Evolutionary conservation across 176 grass and related monocot genomes (phyloP), one percentile per base, ranked within the genome.

Genomic region (Oryza coarctata): DNA sequence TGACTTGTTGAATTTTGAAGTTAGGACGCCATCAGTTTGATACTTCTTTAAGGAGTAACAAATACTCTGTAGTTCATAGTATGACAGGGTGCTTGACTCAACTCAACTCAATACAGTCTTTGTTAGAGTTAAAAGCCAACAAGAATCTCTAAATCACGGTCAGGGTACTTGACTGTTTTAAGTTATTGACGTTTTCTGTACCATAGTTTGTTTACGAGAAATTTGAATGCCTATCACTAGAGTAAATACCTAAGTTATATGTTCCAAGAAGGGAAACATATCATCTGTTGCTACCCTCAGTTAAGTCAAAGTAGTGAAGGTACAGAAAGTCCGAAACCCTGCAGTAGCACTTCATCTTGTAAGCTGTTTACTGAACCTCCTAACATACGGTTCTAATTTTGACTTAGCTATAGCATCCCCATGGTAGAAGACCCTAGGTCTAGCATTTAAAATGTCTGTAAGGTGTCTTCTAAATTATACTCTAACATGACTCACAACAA

Each of bases 271-370:
- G 15, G 50, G 18, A 40, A 28, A 32, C 28, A 10, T 33, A 66
- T 79, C 26, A 80, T 32, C 22, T 57, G 33, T 71, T 58, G 79
- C 79, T 71, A 71, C 49, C 67, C 14, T 55, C 50, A 22, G 50
- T 22, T 55, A 22, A 55, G 18, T 55, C 50, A 58, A 22, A 58
- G 20, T 58, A 71, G 7, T 35, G 1, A 60, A 71, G 38, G 2
- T 60, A 60, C 25, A 49, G 45, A 49, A 49, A 17, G 49, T 52
- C 17, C 5, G 1, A 61, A 81, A 52, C 69, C 34, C 33, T 40
- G 45, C 44, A 6, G 22, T 14, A 58, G 45, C 25, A 28, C 45
- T 55, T 4, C 8, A 70, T 81, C 33, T 27, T 17, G 20, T 15
- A 3, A 62, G 34, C 38, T 47, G 40, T 60, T 50, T 34, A 27